Conservation (phyloP, 805 yeast genomes). For the Wickerhamomyces pijperi region DNA sequence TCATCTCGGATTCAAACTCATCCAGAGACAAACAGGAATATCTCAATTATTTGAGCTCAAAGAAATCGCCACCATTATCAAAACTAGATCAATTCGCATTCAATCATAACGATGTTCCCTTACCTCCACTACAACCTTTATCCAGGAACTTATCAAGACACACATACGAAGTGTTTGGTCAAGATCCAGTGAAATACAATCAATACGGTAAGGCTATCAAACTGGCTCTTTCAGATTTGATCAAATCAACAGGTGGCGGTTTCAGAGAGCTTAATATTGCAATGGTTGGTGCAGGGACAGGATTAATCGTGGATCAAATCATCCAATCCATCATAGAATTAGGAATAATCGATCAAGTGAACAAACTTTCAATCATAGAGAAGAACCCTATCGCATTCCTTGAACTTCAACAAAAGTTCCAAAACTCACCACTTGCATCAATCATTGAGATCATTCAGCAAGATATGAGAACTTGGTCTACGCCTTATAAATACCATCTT, state of each 20-base stretch:
- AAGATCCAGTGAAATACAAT: slow-evolving; percentile 58
- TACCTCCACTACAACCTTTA: slow-evolving; percentile 67
- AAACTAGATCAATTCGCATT: slow-evolving; percentile 22
- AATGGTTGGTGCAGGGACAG: slow-evolving; percentile 83
- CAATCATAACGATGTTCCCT: slow-evolving; percentile 18
- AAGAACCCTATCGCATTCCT: slow-evolving; percentile 54
- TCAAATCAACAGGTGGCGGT: slow-evolving; percentile 4
- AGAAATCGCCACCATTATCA: slow-evolving; percentile 20
- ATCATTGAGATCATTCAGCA: slow-evolving; percentile 33
- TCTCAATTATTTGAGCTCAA: slow-evolving; percentile 27
- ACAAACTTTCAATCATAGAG: slow-evolving; percentile 52
- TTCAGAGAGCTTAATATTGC: slow-evolving; percentile 28
- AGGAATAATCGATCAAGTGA: slow-evolving; percentile 20
- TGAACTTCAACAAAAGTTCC: slow-evolving; percentile 37
- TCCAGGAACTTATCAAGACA: slow-evolving; percentile 40
- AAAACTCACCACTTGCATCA: slow-evolving; percentile 11
- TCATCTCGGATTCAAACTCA: slow-evolving; percentile 22
- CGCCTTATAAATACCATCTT: slow-evolving; percentile 33
- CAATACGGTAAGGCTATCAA: slow-evolving; percentile 30
- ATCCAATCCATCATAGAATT: too few species aligned
- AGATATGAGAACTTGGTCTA: slow-evolving; percentile 50
- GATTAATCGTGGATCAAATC: slow-evolving; percentile 58
- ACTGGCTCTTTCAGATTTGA: slow-evolving; percentile 16
- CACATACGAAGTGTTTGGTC: slow-evolving; percentile 62
- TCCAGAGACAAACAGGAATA: slow-evolving; percentile 24